Conservation (phyloP, 768 basidiomycete genomes). For the Leccinum imitatum region DNA sequence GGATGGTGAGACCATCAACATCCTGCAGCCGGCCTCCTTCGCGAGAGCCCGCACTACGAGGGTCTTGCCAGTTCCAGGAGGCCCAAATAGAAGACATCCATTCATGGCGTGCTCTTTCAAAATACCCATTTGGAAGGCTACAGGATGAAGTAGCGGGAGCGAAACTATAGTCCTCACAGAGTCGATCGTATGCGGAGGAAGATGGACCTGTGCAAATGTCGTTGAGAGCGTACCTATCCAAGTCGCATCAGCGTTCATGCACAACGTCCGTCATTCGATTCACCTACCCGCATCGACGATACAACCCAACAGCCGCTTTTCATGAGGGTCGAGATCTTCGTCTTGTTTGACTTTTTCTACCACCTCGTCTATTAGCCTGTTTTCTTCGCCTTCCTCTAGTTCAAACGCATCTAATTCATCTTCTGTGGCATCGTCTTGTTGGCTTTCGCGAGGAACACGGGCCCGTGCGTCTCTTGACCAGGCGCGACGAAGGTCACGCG, state of each 20-base stretch:
- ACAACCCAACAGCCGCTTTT: conserved; percentile 75
- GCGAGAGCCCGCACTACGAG: conserved; percentile 87
- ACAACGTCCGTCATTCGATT: not conserved
- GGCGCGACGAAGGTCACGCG: conserved; percentile 50
- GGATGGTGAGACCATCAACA: conserved; percentile 87
- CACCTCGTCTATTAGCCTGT: conserved; percentile 54
- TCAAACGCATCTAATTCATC: conserved; percentile 31
- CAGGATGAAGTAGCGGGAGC: conserved; percentile 80
- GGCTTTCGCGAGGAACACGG: conserved; percentile 36
- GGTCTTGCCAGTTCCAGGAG: conserved; percentile 92
- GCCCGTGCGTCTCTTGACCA: conserved; percentile 57
- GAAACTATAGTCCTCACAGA: conserved; percentile 91
- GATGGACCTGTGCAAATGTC: conserved; percentile 83
- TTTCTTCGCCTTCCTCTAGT: conserved; percentile 34
- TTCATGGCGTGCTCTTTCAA: conserved; percentile 90
- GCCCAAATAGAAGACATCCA: conserved; percentile 89
- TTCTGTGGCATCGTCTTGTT: conserved; percentile 34
- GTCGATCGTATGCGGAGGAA: conserved; percentile 87
- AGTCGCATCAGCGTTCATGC: conserved; percentile 8
- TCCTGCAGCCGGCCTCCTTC: conserved; percentile 90
- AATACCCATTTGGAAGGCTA: conserved; percentile 86
- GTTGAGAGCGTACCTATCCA: conserved; percentile 68
- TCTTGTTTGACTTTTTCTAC: conserved; percentile 77
- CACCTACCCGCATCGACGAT: conserved; percentile 78
- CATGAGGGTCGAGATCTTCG: conserved; percentile 74